phyloP scores from a whole-genome alignment of 768 basidiomycete species.

The Trametes elegans region DNA sequence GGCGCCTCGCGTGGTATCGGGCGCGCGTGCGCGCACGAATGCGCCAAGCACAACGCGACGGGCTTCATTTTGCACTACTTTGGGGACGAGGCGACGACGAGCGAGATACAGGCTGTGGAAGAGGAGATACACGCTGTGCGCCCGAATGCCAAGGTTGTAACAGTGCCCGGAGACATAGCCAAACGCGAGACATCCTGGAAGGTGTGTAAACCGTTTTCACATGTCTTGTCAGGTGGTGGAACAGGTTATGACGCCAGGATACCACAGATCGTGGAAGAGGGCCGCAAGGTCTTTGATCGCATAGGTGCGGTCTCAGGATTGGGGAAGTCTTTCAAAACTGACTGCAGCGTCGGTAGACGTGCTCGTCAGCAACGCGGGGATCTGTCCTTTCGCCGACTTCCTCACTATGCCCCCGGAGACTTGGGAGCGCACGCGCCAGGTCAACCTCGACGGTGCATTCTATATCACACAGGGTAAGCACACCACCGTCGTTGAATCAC shows the following conservation, averaged over 20 bases:
- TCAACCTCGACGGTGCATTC: slow-evolving; percentile 77
- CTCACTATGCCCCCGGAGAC: slow-evolving; percentile 63
- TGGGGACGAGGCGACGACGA: slow-evolving; percentile 53
- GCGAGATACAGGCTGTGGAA: slow-evolving; percentile 46
- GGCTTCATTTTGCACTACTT: slow-evolving; percentile 67
- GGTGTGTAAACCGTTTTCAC: slow-evolving; percentile 33
- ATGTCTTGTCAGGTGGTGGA: not conserved
- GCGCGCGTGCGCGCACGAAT: slow-evolving; percentile 63
- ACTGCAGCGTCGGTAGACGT: slow-evolving; percentile 32
- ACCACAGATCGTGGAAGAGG: slow-evolving; percentile 63
- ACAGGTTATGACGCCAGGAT: not conserved
- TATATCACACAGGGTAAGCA: slow-evolving; percentile 59
- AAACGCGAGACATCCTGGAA: slow-evolving; percentile 52
- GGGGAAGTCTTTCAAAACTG: not conserved
- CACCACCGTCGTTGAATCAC: no score
- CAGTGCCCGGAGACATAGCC: slow-evolving; percentile 66
- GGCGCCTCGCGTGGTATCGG: slow-evolving; percentile 77
- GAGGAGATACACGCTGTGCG: slow-evolving; percentile 43
- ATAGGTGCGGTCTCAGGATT: slow-evolving; percentile 49
- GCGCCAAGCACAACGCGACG: slow-evolving; percentile 60
- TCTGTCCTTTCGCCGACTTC: slow-evolving; percentile 78
- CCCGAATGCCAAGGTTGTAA: slow-evolving; percentile 38
- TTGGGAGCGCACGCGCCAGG: slow-evolving; percentile 64
- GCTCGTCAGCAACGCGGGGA: slow-evolving; percentile 60
- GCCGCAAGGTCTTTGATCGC: slow-evolving; percentile 57